A percentile compares a stretch with the other conserved stretches of the same genome.
These are phyloP conservation scores for Cichorium intybus DNA, from an alignment of 140 eudicot species.

Conservation along the genomic window DNA sequence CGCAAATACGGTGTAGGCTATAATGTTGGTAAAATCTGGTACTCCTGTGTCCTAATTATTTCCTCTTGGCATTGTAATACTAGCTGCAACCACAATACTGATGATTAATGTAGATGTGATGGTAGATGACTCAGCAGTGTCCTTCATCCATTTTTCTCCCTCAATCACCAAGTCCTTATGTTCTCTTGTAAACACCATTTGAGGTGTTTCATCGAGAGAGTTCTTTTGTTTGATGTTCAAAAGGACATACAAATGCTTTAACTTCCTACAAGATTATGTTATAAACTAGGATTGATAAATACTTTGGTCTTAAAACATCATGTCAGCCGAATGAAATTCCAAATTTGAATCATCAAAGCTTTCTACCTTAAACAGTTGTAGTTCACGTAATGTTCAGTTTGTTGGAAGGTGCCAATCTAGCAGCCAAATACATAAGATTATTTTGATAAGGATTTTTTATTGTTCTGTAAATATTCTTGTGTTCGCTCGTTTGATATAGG, in stretches of 20 bases:
- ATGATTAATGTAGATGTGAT: conserved; percentile 17
- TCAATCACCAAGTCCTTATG: conserved; percentile 5
- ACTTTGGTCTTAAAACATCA: neutral
- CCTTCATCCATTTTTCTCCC: conserved; percentile 30
- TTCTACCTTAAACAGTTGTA: conserved; percentile 34
- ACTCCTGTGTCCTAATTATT: neutral
- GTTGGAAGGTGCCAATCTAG: conserved; percentile 18
- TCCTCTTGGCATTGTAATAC: conserved; percentile 23
- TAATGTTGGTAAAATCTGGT: neutral
- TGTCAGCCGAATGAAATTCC: neutral
- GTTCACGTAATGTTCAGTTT: conserved; percentile 25
- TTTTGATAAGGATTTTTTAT: neutral
- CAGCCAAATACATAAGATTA: conserved; percentile 34
- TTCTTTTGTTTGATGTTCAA: conserved; percentile 9
- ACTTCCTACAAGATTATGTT: conserved; percentile 16
- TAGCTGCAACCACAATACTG: conserved; percentile 20
- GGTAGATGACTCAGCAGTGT: conserved; percentile 17
- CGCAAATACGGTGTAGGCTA: conserved; percentile 1
- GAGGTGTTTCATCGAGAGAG: conserved; percentile 7
- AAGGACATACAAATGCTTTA: conserved; percentile 14
- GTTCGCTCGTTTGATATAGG: conserved; percentile 30
- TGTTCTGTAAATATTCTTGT: neutral
- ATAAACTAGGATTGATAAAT: neutral
- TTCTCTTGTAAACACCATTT: conserved; percentile 18
- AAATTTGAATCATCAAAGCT: neutral